phyloP scores from a whole-genome alignment of 352 stramenopile species.

The Pythium pyrilobum region DNA sequence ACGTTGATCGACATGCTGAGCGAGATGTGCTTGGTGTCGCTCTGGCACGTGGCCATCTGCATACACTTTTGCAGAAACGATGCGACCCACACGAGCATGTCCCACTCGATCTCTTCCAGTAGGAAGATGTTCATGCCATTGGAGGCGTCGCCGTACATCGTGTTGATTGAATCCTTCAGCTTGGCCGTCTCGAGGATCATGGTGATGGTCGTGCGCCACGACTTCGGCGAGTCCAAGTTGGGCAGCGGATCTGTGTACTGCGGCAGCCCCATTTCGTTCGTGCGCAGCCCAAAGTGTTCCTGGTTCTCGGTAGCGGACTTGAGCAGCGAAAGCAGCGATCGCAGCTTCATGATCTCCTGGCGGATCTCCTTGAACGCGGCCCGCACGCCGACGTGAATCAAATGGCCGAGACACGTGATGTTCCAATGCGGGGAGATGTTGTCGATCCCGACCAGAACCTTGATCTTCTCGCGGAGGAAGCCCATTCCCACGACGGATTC shows the following conservation, averaged over 20 bases:
- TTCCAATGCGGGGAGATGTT: slow-evolving; percentile 71
- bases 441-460: slow-evolving; percentile 69
- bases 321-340: slow-evolving; percentile 61
- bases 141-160: slow-evolving; percentile 54
- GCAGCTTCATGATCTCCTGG: slow-evolving; percentile 69
- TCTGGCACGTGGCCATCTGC: slow-evolving; percentile 74
- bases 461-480: slow-evolving; percentile 76
- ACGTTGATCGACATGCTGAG: slow-evolving; percentile 77
- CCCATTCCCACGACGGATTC: slow-evolving; percentile 67
- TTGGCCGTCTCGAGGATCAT: slow-evolving; percentile 80
- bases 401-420: slow-evolving; percentile 64
- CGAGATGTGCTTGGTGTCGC: slow-evolving; percentile 73
- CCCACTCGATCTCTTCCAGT: slow-evolving; percentile 75
- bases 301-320: slow-evolving; percentile 69
- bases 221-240: slow-evolving; percentile 66
- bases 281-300: slow-evolving; percentile 66
- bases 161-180: slow-evolving; percentile 70
- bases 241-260: slow-evolving; percentile 57
- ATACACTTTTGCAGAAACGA: slow-evolving; percentile 77
- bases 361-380: slow-evolving; percentile 68
- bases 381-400: slow-evolving; percentile 63
- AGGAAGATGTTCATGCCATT: slow-evolving; percentile 74
- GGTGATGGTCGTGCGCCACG: slow-evolving; percentile 57
- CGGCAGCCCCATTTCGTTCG: slow-evolving; percentile 52
- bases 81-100: slow-evolving; percentile 63